Evolutionary conservation across 2,329 filamentous ascomycete species (phyloP).

Genomic region (Ophiostoma populinum): DNA sequence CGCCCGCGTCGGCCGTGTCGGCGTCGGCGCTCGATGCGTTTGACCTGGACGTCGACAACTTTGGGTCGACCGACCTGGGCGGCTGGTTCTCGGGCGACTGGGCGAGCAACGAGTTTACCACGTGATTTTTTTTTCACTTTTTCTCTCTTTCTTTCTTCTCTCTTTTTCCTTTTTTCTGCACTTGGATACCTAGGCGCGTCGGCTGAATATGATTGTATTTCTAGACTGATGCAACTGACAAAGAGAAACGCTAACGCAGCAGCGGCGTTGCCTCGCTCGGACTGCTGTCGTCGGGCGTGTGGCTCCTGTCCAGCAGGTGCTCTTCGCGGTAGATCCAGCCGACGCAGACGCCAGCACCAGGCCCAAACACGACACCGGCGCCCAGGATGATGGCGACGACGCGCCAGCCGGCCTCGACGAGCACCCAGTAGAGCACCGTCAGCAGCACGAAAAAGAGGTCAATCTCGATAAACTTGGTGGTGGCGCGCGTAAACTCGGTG

Average conservation of each 20-base stretch:
- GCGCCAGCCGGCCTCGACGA: constrained; percentile 31
- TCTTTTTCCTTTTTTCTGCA: not conserved
- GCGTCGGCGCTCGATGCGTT: constrained; percentile 16
- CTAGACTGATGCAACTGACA: not conserved
- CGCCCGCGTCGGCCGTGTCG: too few relatives aligned
- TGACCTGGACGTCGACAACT: constrained; percentile 17
- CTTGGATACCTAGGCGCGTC: too few relatives aligned
- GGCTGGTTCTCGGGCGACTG: constrained; percentile 15
- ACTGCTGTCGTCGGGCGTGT: not conserved
- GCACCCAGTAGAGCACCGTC: constrained; percentile 35
- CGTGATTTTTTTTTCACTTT: not conserved
- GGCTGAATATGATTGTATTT: not conserved
- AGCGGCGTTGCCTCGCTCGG: constrained; percentile 16
- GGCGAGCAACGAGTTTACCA: constrained; percentile 8
- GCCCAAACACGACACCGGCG: constrained; percentile 17
- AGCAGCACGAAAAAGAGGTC: constrained; percentile 26
- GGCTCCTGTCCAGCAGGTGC: too few relatives aligned
- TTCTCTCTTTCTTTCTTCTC: not conserved
- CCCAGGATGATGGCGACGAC: constrained; percentile 15
- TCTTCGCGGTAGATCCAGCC: constrained; percentile 19
- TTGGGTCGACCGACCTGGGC: constrained; percentile 10
- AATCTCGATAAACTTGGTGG: constrained; percentile 28
- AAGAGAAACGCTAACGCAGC: constrained; percentile 10
- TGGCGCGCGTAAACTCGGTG: constrained; percentile 30
- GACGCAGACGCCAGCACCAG: constrained; percentile 20